phyloP scores from a whole-genome alignment of 2,329 filamentous ascomycete species.

The Colletotrichum spinosum region DNA sequence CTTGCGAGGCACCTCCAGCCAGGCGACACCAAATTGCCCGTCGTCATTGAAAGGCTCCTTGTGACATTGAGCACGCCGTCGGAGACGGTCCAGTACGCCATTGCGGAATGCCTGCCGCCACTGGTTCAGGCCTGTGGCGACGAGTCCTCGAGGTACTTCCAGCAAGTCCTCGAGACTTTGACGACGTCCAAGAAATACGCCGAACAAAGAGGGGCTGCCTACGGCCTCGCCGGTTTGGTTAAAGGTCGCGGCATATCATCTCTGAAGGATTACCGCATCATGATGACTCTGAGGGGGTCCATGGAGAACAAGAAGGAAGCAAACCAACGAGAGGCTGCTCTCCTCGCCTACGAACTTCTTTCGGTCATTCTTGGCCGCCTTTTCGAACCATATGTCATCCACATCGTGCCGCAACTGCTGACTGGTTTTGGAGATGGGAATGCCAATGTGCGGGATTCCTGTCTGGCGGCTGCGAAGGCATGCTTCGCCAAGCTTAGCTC shows the following conservation, averaged over 20 bases:
- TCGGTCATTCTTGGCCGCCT: slow-evolving; percentile 86
- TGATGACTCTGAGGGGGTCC: slow-evolving; percentile 82
- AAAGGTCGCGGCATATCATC: slow-evolving; percentile 87
- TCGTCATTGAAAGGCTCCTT: slow-evolving; percentile 87
- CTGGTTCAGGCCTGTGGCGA: slow-evolving; percentile 85
- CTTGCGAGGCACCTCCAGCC: slow-evolving; percentile 86
- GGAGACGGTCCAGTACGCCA: slow-evolving; percentile 95
- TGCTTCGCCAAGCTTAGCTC: slow-evolving; percentile 95
- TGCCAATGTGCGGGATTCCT: slow-evolving; percentile 90
- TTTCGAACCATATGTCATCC: slow-evolving; percentile 97
- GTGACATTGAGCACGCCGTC: slow-evolving; percentile 93
- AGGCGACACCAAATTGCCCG: slow-evolving; percentile 88
- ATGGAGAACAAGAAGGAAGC: slow-evolving; percentile 96
- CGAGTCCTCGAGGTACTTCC: slow-evolving; percentile 82
- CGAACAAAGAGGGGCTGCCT: slow-evolving; percentile 91
- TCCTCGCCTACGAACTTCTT: slow-evolving; percentile 91
- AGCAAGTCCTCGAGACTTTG: slow-evolving; percentile 84
- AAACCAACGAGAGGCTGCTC: slow-evolving; percentile 87
- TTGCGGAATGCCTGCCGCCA: slow-evolving; percentile 92
- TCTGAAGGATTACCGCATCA: slow-evolving; percentile 86
- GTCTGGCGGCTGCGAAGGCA: slow-evolving; percentile 91
- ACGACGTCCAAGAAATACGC: slow-evolving; percentile 91
- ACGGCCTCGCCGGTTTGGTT: slow-evolving; percentile 91
- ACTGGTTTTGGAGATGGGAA: slow-evolving; percentile 90
- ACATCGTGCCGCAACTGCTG: slow-evolving; percentile 91